phyloP scores from a whole-genome alignment of 768 basidiomycete genomes.

The Mycena filopes region DNA sequence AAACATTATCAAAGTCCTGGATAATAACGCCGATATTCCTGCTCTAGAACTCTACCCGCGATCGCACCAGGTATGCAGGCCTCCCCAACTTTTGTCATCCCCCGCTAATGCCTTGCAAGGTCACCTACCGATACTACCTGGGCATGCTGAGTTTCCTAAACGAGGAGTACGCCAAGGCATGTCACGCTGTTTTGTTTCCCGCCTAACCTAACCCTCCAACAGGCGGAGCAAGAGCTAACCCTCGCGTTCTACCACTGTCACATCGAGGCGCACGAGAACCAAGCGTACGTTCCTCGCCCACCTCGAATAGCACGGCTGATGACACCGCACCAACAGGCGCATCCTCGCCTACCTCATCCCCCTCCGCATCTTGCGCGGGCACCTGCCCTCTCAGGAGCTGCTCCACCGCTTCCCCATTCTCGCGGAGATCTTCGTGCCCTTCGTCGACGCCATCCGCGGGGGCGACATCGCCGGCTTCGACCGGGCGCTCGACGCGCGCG shows the following conservation, averaged over 20 bases:
- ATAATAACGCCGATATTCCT: conserved; percentile 88
- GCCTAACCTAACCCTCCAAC: background rate
- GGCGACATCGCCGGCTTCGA: conserved; percentile 90
- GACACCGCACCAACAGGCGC: conserved; percentile 61
- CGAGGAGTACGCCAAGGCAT: conserved; percentile 88
- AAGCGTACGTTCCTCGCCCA: conserved; percentile 66
- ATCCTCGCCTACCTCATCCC: conserved; percentile 93
- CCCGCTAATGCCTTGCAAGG: conserved; percentile 51
- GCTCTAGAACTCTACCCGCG: conserved; percentile 79
- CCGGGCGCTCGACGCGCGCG: conserved; percentile 73
- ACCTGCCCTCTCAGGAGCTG: conserved; percentile 80
- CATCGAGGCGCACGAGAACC: conserved; percentile 73
- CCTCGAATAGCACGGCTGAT: no score
- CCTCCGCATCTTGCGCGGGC: conserved; percentile 86
- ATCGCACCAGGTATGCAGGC: conserved; percentile 79
- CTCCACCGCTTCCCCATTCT: conserved; percentile 80
- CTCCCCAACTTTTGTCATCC: conserved; percentile 21
- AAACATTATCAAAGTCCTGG: conserved; percentile 90
- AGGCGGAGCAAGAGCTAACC: conserved; percentile 90
- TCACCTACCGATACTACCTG: conserved; percentile 93
- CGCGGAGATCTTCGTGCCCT: conserved; percentile 79
- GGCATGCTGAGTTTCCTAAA: conserved; percentile 95
- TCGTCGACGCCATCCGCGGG: conserved; percentile 78
- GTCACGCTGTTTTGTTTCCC: conserved; percentile 25
- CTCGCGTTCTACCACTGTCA: conserved; percentile 91